Conservation (phyloP, 2,329 filamentous ascomycete genomes). For the Clonostachys solani region DNA sequence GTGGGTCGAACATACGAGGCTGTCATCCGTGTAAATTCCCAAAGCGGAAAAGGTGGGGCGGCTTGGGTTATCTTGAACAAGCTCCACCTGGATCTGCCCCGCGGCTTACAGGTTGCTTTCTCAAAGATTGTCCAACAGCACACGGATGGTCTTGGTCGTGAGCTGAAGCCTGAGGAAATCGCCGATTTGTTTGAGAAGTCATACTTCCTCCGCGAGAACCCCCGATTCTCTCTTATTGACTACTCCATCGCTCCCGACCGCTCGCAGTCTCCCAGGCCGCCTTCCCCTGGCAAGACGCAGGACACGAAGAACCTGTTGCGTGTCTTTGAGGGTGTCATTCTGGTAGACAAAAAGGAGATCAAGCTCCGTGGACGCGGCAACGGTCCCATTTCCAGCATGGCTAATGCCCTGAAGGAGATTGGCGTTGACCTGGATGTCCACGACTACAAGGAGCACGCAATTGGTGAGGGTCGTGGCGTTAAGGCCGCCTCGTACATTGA, state of each 20-base stretch:
- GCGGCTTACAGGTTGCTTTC: constrained; percentile 88
- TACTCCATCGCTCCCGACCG: constrained; percentile 88
- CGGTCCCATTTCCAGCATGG: constrained; percentile 85
- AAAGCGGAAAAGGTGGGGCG: constrained; percentile 89
- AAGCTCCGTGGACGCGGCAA: constrained; percentile 77
- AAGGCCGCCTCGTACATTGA: constrained; percentile 97
- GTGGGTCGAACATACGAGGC: constrained; percentile 98
- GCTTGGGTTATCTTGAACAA: constrained; percentile 91
- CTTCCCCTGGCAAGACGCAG: constrained; percentile 64
- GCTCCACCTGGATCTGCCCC: constrained; percentile 86
- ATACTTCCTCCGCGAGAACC: constrained; percentile 80
- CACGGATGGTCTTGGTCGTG: constrained; percentile 76
- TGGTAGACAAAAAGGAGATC: constrained; percentile 77
- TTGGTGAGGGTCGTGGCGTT: constrained; percentile 74
- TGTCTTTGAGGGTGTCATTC: constrained; percentile 79
- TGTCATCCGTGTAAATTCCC: constrained; percentile 95
- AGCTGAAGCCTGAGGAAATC: constrained; percentile 81
- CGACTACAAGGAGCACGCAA: constrained; percentile 95
- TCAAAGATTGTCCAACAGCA: constrained; percentile 79
- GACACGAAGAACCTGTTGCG: constrained; percentile 76
- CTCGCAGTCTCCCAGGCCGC: constrained; percentile 67
- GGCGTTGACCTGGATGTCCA: constrained; percentile 86
- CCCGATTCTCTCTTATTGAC: constrained; percentile 82
- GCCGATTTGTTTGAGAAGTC: constrained; percentile 82
- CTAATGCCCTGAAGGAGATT: constrained; percentile 72